Evolutionary conservation across 2,329 filamentous ascomycete species (phyloP).

Genomic region (Colletotrichum limetticola): DNA sequence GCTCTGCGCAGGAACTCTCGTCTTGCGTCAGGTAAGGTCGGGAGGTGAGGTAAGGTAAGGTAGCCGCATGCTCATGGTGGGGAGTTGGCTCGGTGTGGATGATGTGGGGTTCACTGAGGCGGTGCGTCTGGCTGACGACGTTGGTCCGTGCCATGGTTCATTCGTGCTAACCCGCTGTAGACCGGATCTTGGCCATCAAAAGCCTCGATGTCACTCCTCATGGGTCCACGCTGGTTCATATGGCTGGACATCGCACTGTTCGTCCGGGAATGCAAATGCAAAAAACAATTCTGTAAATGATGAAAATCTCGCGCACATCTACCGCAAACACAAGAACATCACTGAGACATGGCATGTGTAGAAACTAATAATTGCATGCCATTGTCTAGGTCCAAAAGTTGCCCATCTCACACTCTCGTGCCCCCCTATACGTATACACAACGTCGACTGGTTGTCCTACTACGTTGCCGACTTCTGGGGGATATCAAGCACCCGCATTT

Average conservation of each 20-base stretch:
- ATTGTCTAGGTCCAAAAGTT: conserved; percentile 34
- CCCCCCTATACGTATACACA: conserved; percentile 36
- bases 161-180: conserved; percentile 8
- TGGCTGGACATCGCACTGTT: background rate
- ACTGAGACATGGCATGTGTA: conserved; percentile 11
- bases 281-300: background rate
- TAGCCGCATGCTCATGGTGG: conserved; percentile 32
- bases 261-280: background rate
- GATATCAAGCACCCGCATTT: conserved; percentile 16
- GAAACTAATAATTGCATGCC: conserved; percentile 33
- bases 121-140: conserved; percentile 20
- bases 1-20: background rate
- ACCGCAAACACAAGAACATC: conserved; percentile 20
- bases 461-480: conserved; percentile 19
- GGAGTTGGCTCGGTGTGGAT: conserved; percentile 27
- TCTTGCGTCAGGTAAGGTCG: conserved; percentile 23
- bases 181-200: background rate
- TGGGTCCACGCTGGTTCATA: background rate
- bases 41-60: conserved; percentile 32
- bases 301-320: background rate
- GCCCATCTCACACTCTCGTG: conserved; percentile 7
- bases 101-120: conserved; percentile 34
- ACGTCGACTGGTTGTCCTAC: conserved; percentile 13
- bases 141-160: conserved; percentile 15
- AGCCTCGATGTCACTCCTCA: background rate